Base-by-base conservation (phyloP, 164 flowering plant species). In the Magnolia changhungtana region DNA sequence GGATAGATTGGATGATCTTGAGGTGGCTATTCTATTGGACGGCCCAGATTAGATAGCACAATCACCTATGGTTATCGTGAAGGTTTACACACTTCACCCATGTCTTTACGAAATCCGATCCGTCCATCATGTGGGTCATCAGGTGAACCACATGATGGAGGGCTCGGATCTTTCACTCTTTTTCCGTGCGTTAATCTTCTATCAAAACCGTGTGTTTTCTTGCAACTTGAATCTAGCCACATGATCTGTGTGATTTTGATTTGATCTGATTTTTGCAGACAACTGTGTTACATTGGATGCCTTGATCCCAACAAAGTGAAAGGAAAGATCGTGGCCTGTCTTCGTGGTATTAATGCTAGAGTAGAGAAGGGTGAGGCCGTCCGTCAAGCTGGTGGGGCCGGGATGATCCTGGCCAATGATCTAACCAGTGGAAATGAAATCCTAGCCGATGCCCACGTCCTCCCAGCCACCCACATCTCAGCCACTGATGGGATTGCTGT, bases 301-400 rank as follows among this genome's bases (percentile, higher is more conserved):
- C 80, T 91, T 65, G 90, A 90, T 71, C 82, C 82, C 0, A 49
- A 73, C 73, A 89, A 89, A 82, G 90, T 80, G 72, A 83, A 83
- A 74, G 93, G 91, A 2, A 91, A 87, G 82, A 88, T 91, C 9
- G 69, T 91, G 84, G 88, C 71, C 1, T 91, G 95, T 50, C 86
- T 85, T 8, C 78, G 93, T 69, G 93, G 93, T 0, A 79, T 13
- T 0, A 84, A 52, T 37, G 80, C 66, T 0, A 82, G 90, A 77
- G 81, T 81, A 8, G 89, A 88, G 19, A 88, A 91, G 76, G 90
- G 89, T 9, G 9, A 77, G 58, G 84, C 83, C 1, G 27, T 71
- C 2, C 50, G 50, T 21, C 8, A 37, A 3, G 91, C 91, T 1
- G 93, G 93, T 4, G 95, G 87, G 1, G 87, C 49, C 18, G 95